These are phyloP conservation scores for Alternaria gaisen DNA, from an alignment of 2,329 filamentous ascomycete species.

Conservation along the genomic window DNA sequence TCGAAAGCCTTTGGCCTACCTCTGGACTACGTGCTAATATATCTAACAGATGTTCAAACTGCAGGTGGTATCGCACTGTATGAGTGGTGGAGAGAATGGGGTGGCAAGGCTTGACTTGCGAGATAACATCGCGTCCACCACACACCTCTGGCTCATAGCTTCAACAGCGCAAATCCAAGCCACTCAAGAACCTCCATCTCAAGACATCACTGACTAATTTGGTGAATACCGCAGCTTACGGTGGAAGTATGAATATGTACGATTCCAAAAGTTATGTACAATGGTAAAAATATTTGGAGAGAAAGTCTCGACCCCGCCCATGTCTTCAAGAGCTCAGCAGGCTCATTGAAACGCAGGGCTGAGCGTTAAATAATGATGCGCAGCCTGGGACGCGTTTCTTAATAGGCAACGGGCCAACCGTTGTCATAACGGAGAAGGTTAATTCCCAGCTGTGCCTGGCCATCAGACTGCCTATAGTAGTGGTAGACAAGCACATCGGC, in stretches of 20 bases:
- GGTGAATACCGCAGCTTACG: background rate
- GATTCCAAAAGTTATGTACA: background rate
- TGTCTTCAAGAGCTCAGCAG: background rate
- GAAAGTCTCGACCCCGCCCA: background rate
- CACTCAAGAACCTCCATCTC: background rate
- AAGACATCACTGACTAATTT: background rate
- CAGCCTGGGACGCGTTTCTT: background rate
- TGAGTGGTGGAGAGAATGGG: slow-evolving; percentile 60
- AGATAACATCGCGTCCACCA: background rate
- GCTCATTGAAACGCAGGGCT: background rate
- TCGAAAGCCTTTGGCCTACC: background rate
- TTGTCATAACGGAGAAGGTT: background rate
- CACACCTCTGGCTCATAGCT: background rate
- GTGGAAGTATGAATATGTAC: background rate
- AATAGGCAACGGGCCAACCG: background rate
- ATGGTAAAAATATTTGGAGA: background rate
- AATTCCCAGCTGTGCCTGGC: background rate
- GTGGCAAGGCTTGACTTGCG: slow-evolving; percentile 8
- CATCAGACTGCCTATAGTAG: background rate
- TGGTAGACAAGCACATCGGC: slow-evolving; percentile 1
- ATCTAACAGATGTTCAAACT: slow-evolving; percentile 58
- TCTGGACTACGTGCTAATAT: background rate
- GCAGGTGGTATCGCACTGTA: slow-evolving; percentile 61
- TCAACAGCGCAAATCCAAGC: background rate
- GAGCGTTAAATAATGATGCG: background rate